Evolutionary conservation across 148 eudicot species (phyloP).

Genomic region (Bassia scoparia): DNA sequence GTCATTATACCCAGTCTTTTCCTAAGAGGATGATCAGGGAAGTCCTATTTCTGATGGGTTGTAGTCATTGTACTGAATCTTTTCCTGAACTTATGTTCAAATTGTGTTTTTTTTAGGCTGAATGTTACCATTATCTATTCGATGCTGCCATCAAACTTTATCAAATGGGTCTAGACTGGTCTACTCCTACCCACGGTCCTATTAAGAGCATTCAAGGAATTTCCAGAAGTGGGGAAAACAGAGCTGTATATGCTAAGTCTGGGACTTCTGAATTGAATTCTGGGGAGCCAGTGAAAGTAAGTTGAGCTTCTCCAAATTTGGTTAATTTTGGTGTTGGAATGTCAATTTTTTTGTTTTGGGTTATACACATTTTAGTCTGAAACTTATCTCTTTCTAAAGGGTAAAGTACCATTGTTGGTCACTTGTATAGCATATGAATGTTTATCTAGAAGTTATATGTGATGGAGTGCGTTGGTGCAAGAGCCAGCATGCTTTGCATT

Average conservation of each 20-base stretch:
- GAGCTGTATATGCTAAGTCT: constrained; percentile 22
- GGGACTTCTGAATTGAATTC: constrained; percentile 18
- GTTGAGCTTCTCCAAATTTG: background rate
- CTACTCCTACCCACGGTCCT: constrained; percentile 75
- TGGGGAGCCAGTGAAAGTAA: constrained; percentile 18
- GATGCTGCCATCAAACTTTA: constrained; percentile 88
- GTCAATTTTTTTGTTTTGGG: background rate
- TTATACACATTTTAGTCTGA: background rate
- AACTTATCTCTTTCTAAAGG: background rate
- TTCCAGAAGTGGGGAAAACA: constrained; percentile 28
- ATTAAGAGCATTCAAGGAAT: constrained; percentile 33
- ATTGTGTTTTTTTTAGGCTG: constrained; percentile 53
- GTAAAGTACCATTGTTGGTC: background rate
- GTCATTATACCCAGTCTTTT: background rate
- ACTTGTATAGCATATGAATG: background rate
- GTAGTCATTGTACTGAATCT: background rate
- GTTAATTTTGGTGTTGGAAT: background rate
- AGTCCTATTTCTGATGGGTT: background rate
- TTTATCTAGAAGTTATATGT: no score
- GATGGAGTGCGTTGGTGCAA: background rate
- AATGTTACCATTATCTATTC: constrained; percentile 91
- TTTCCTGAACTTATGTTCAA: background rate
- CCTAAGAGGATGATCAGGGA: background rate
- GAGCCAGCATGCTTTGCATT: background rate
- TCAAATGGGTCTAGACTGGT: constrained; percentile 82